These are phyloP conservation scores for Cynara cardunculus DNA, from an alignment of 129 eudicot genomes.

Conservation along the genomic window DNA sequence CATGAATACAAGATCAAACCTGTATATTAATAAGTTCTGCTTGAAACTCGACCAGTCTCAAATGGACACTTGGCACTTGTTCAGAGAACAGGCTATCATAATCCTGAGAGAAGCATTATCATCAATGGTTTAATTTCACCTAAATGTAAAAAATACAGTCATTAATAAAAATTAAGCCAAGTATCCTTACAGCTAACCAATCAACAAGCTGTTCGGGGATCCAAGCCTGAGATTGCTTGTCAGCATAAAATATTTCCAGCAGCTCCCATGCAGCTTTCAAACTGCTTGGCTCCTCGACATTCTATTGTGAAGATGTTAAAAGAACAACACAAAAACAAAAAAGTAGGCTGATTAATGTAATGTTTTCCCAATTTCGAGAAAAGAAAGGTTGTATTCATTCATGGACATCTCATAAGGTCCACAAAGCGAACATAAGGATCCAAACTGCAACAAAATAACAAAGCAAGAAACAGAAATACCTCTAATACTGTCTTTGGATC, in stretches of 20 bases:
- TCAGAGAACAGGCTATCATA: conserved; percentile 61
- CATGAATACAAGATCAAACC: conserved; percentile 30
- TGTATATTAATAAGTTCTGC: conserved; percentile 57
- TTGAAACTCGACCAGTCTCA: conserved; percentile 73
- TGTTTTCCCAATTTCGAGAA: not conserved
- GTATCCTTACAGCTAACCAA: conserved; percentile 82
- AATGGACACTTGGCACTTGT: conserved; percentile 56
- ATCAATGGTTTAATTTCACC: not conserved
- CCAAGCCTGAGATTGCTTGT: conserved; percentile 80
- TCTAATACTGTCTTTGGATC: conserved; percentile 63
- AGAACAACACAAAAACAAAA: not conserved
- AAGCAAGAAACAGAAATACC: conserved; percentile 31
- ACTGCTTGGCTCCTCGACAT: conserved; percentile 59
- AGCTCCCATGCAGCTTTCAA: conserved; percentile 98
- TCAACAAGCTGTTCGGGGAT: conserved; percentile 82
- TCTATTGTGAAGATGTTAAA: conserved; percentile 33
- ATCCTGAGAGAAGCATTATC: conserved; percentile 54
- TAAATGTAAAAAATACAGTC: not conserved
- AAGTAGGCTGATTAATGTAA: not conserved
- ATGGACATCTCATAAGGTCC: not conserved
- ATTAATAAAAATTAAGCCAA: not conserved
- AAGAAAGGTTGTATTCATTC: not conserved
- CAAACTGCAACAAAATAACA: conserved; percentile 5
- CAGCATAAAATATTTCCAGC: conserved; percentile 84
- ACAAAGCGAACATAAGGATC: conserved; percentile 1